Evolutionary conservation across 2,329 filamentous ascomycete genomes (phyloP).

Genomic region (Calycina herbarum): DNA sequence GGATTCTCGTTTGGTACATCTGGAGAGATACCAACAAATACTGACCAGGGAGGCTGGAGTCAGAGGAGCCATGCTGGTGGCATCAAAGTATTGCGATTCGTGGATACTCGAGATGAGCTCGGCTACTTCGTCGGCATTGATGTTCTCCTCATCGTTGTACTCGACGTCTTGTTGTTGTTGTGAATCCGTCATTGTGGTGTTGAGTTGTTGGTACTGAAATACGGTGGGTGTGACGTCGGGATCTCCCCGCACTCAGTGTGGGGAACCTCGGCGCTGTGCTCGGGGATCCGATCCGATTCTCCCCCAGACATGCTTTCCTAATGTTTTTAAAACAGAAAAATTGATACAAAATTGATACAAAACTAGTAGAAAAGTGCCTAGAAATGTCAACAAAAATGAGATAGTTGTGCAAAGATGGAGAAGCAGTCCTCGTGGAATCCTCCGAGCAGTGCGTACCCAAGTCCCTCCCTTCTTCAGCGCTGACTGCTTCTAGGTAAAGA

Average conservation of each 20-base stretch:
- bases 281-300: neutral
- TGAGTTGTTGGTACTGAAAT: neutral
- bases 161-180: slow-evolving; percentile 4
- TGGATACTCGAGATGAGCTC: slow-evolving; percentile 34
- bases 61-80: slow-evolving; percentile 37
- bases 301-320: no score
- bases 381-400: no score
- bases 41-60: slow-evolving; percentile 35
- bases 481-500: no score
- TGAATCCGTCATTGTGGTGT: neutral
- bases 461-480: no score
- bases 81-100: slow-evolving; percentile 37
- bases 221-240: neutral
- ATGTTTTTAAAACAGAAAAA: no score
- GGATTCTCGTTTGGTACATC: neutral
- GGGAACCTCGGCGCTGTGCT: neutral
- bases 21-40: slow-evolving; percentile 13
- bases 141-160: slow-evolving; percentile 2
- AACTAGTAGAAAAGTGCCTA: no score
- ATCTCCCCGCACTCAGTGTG: neutral
- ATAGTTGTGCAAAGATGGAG: no score
- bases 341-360: no score
- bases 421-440: no score
- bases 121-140: slow-evolving; percentile 26
- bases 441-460: no score